Evolutionary conservation across 140 eudicot genomes (phyloP).

Genomic region (Oenanthe javanica): DNA sequence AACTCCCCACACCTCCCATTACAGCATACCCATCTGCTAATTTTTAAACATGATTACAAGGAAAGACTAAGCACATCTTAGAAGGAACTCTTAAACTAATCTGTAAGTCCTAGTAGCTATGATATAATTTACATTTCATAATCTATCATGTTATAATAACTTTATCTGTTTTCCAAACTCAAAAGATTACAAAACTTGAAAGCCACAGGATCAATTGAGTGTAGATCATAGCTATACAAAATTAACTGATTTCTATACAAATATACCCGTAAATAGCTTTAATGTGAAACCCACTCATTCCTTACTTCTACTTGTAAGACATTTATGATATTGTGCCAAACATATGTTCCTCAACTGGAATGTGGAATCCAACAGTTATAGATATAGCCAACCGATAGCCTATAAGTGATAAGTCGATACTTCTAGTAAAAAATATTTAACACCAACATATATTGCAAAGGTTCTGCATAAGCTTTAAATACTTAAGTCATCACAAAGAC

Average conservation of each 20-base stretch:
- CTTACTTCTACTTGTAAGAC: not conserved
- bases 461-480: not conserved
- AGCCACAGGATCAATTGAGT: not conserved
- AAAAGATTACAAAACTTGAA: not conserved
- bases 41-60: not conserved
- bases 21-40: slow-evolving; percentile 30
- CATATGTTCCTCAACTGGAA: not conserved
- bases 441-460: not conserved
- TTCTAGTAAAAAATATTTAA: not conserved
- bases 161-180: not conserved
- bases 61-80: not conserved
- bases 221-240: not conserved
- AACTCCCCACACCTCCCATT: slow-evolving; percentile 37
- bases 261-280: not conserved
- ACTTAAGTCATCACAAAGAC: not conserved
- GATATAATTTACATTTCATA: not conserved
- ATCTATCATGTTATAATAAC: not conserved
- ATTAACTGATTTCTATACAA: not conserved
- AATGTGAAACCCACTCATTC: not conserved
- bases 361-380: not conserved
- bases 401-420: not conserved
- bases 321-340: not conserved
- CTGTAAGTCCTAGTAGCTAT: not conserved
- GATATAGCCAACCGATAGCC: not conserved
- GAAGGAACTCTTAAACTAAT: not conserved